Conservation (phyloP, 108 stramenopile species). For the Nannochloropsis oceanica region DNA sequence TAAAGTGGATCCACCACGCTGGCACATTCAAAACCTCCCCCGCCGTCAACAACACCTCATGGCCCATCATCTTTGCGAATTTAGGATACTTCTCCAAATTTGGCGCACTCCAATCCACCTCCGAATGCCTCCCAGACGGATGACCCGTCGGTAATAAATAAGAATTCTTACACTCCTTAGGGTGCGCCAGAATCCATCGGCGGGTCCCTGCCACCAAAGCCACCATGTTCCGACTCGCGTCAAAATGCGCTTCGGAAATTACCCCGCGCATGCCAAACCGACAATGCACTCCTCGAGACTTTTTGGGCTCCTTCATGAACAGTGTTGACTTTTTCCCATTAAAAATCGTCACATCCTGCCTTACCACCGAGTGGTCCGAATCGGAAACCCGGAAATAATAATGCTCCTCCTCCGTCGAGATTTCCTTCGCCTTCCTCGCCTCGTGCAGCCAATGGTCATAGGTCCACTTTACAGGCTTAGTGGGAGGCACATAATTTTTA, state of each 20-base stretch:
- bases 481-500: slow-evolving; percentile 54
- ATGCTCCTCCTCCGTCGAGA: slow-evolving; percentile 53
- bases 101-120: slow-evolving; percentile 78
- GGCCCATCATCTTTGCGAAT: slow-evolving; percentile 49
- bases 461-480: slow-evolving; percentile 50
- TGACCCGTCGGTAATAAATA: slow-evolving; percentile 60
- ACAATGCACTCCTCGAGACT: slow-evolving; percentile 75
- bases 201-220: slow-evolving; percentile 55
- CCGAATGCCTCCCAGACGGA: slow-evolving; percentile 46
- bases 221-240: slow-evolving; percentile 72
- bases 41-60: slow-evolving; percentile 78
- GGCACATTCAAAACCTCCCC: slow-evolving; percentile 91
- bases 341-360: slow-evolving; percentile 68
- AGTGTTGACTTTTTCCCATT: slow-evolving; percentile 40
- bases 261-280: slow-evolving; percentile 85
- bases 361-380: not conserved
- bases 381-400: slow-evolving; percentile 82
- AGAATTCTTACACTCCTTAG: slow-evolving; percentile 60
- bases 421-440: slow-evolving; percentile 49
- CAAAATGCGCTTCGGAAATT: slow-evolving; percentile 73
- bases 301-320: slow-evolving; percentile 66
- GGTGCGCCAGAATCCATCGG: slow-evolving; percentile 77
- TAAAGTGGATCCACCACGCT: slow-evolving; percentile 88
- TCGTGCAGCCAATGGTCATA: slow-evolving; percentile 65
- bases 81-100: slow-evolving; percentile 56